Base-by-base conservation (phyloP, 345 rosid species). In the Eucalyptus globulus region DNA sequence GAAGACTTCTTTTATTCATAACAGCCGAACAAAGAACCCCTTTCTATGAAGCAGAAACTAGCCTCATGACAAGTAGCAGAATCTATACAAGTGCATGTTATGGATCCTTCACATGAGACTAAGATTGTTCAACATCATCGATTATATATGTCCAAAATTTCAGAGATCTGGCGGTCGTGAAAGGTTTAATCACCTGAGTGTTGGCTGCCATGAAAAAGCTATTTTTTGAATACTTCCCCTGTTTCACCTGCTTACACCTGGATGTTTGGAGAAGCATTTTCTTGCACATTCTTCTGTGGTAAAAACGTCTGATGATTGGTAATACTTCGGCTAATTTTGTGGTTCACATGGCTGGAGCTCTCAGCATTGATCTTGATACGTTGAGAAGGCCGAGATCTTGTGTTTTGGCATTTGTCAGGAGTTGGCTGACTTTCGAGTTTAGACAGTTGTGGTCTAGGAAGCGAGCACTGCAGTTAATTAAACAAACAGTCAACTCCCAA, bases 231-330 rank as follows among this genome's bases (percentile, higher is more conserved):
- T 86, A 40, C 37, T 72, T 22, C 54, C 40, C 49, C 37, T 2
- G 11, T 47, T n/a, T 56, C 24, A 22, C 62, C 17, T n/a, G 26
- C 67, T 85, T 62, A 65, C 40, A 54, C 47, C 87, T 89, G 94
- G 88, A 95, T 96, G 92, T 96, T 96, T 67, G 98, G 98, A 88
- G 99, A 94, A 86, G 92, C 91, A 91, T 95, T 95, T 89, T 97
- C 98, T 40, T 87, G 96, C 87, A 93, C 91, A 45, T 91, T 92
- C 89, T 65, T 95, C 92, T 88, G 92, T 53, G 92, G 90, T 86
- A 91, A 90, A 29, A 91, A 87, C 56, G 91, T 88, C 90, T 91
- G 85, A 5, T 93, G 91, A 91, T 89, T 89, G 69, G 90, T 85
- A 80, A 88, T 88, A 80, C 91, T 91, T 88, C 49, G 91, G 89